phyloP scores from a whole-genome alignment of 495 filamentous ascomycete genomes.

The Penicillium manginii region DNA sequence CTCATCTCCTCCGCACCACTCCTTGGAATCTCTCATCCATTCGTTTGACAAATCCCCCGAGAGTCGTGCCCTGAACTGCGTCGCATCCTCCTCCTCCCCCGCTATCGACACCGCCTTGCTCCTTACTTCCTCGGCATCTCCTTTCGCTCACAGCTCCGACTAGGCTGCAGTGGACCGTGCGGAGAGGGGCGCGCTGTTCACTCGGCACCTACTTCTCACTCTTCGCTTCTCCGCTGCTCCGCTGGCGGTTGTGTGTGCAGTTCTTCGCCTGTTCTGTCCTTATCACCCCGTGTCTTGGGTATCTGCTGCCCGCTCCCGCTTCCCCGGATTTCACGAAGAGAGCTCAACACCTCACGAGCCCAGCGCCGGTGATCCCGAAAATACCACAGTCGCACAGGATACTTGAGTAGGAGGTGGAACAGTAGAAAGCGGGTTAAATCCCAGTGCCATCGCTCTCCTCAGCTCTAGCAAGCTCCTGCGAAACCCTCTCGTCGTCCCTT shows the following conservation, averaged over 20 bases:
- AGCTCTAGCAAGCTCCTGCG: background rate
- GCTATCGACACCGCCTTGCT: too few relatives aligned
- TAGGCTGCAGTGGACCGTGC: conserved; percentile 1
- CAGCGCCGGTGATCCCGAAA: background rate
- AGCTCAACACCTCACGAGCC: background rate
- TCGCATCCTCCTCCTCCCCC: background rate
- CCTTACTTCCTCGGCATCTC: background rate
- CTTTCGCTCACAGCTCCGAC: background rate
- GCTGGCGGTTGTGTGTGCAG: background rate
- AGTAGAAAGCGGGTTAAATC: background rate
- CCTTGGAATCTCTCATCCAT: background rate
- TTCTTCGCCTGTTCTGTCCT: background rate
- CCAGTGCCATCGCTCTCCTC: background rate
- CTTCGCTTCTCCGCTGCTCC: background rate
- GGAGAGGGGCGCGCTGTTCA: background rate
- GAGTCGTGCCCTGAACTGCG: background rate
- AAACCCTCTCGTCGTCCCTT: background rate
- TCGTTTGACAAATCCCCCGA: background rate
- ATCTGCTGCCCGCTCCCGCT: background rate
- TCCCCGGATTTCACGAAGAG: background rate
- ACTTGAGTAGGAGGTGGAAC: background rate
- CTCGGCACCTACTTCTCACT: background rate
- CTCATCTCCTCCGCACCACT: background rate
- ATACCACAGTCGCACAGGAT: background rate
- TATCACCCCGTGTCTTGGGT: background rate